Evolutionary conservation across 2,329 filamentous ascomycete species (phyloP), one percentile per base, ranked within the genome.

Genomic region (Alternaria consortialis): DNA sequence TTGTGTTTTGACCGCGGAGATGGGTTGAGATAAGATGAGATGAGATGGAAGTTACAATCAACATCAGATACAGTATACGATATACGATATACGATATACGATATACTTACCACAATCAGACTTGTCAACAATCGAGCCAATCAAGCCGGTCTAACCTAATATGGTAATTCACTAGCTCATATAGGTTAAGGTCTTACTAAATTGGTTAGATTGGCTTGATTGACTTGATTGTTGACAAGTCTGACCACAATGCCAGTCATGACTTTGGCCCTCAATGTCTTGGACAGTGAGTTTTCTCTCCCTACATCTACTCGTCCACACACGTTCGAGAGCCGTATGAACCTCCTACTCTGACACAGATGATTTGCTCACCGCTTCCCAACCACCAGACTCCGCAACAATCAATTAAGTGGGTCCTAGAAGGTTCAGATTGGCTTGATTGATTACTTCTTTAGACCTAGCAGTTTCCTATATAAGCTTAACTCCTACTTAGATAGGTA

Each of bases 401-500:
- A 46, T 46, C 23, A 29, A 29, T 46, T 29, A 46, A 46, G 42
- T 46, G 42, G 42, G 42, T 46, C 13, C 42, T 46, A 46, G 42
- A 46, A 27, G 42, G 20, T 46, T 46, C 23, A 43, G 40, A 43
- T 43, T 43, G 20, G 13, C 25, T 43, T 8, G 20, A 27, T 25
- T 23, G 25, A 43, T 46, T 46, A n/a, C 42, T 3, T 46, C 42
- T 46, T 46, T 46, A 46, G n/a, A 25, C 42, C 42, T 46, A 46
- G 42, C 42, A 20, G 2, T 20, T 20, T 20, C 20, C 20, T 20
- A 20, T 20, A 20, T 2, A 20, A 20, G 20, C 2, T 20, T 20
- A 20, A 20, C 20, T 20, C 20, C 20, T 20, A 20, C 20, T 2
- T 20, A 20, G 20, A 20, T 20, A 20, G 20, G 20, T 20, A 20